Percentiles rank a stretch among this genome's conserved stretches.
These are phyloP conservation scores for Mycena indigotica DNA, from an alignment of 768 basidiomycete genomes.

Conservation along the genomic window DNA sequence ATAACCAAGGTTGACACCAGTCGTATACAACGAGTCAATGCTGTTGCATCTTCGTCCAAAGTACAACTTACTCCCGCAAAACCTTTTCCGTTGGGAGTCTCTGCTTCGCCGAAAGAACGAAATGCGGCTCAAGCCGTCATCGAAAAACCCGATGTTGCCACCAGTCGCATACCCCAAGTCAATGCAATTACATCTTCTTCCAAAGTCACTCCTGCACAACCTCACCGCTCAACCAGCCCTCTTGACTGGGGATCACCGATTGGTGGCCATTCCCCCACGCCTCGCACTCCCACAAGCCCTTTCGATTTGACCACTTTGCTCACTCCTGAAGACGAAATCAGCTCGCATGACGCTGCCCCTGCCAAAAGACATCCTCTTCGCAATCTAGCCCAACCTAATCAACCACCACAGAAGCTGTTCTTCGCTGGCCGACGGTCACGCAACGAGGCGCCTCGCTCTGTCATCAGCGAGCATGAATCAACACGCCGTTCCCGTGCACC, in stretches of 20 bases:
- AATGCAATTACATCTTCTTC: slow-evolving; percentile 37
- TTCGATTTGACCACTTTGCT: not conserved
- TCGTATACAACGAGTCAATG: too few species aligned
- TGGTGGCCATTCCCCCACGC: not conserved
- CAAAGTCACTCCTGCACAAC: slow-evolving; percentile 7
- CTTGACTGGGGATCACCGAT: slow-evolving; percentile 19
- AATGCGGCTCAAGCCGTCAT: too few species aligned
- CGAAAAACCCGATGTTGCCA: not conserved
- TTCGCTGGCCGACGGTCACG: not conserved
- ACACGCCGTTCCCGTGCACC: slow-evolving; percentile 18
- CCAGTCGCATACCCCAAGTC: slow-evolving; percentile 19
- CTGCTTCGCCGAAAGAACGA: too few species aligned
- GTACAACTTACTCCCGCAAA: too few species aligned
- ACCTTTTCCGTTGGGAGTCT: too few species aligned
- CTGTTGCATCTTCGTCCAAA: too few species aligned
- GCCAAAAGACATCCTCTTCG: not conserved
- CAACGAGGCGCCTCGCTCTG: not conserved
- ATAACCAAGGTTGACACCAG: too few species aligned
- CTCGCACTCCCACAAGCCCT: not conserved
- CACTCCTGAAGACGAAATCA: not conserved
- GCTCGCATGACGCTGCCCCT: not conserved
- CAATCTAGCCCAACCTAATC: not conserved
- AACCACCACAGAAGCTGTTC: not conserved
- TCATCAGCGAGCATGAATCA: not conserved
- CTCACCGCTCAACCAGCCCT: slow-evolving; percentile 5